Base-by-base conservation (phyloP, 73 alveolate species). In the Stentor coeruleus region DNA sequence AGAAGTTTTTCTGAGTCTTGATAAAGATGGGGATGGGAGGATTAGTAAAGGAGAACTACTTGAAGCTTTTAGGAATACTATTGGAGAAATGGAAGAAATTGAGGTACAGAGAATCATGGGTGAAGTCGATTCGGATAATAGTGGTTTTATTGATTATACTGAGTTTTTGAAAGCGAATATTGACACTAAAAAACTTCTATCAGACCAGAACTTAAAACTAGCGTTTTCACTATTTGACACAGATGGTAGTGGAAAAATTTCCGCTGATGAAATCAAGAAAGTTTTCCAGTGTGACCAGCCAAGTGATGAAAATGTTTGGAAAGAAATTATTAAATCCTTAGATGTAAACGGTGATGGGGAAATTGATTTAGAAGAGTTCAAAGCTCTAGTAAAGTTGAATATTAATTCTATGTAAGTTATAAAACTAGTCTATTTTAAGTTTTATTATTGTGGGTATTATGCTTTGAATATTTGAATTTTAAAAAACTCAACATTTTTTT, bases 91-190 rank as follows among this genome's bases (percentile, higher is more conserved):
- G 1, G 72, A 35, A 39, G 74, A 75, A 38, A 14, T 37, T 20
- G 39, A 3, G 14, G 20, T 26, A 6, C 36, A 31, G 1, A 38
- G n/a, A 3, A 75, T 75, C 31, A 20, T 75, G 83, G 36, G 15
- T 39, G 58, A 75, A 14, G 59, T 75, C 26, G 83, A 75, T 37
- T 20, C 77, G 33, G 38, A 75, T 2, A 14, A 75, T 75, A n/a
- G n/a, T 39, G 83, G 83, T 0, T 75, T 75, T 38, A 75, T 75
- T 75, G 83, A 75, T 14, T 75, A 26, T 75, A 36, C 83, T 36
- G 83, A 75, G 3, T 75, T 20, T 75, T n/a, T 75, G 20, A 75
- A 38, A 38, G 83, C 74, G 39, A 40, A 31, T 26, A 38, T 75
- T 26, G 83, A 75, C 38, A 75, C n/a, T 14, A 37, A 38, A 38